Percentiles rank a stretch among this genome's conserved stretches.
phyloP scores from a whole-genome alignment of 179 eudicot species.

The Nepenthes alata region DNA sequence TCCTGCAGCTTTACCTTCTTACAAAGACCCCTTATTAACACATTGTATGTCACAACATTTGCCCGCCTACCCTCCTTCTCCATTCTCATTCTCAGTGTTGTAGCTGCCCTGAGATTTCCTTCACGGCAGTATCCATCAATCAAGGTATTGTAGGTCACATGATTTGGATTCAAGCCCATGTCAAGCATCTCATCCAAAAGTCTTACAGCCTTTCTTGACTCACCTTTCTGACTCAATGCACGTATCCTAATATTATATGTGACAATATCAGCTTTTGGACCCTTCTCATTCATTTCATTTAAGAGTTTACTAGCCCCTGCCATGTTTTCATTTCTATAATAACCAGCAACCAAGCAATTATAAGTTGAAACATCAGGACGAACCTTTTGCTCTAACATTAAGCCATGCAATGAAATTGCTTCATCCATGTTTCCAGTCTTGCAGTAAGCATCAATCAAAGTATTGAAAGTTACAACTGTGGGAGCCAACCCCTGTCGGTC shows the following conservation, averaged over 20 bases:
- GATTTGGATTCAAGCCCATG: conserved; percentile 25
- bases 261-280: conserved; percentile 25
- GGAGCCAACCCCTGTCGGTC: conserved; percentile 22
- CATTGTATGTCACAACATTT: conserved; percentile 36
- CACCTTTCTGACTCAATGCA: conserved; percentile 37
- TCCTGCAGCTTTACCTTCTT: conserved; percentile 26
- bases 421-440: conserved; percentile 43
- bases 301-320: conserved; percentile 28
- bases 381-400: conserved; percentile 28
- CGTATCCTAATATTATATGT: conserved; percentile 41
- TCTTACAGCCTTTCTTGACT: conserved; percentile 26
- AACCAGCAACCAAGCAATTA: conserved; percentile 52
- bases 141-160: conserved; percentile 31
- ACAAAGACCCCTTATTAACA: conserved; percentile 29
- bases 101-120: conserved; percentile 29
- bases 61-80: conserved; percentile 26
- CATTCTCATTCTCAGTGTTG: conserved; percentile 28
- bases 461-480: conserved; percentile 30
- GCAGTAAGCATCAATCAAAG: conserved; percentile 43
- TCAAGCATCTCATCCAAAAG: conserved; percentile 27
- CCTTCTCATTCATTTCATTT: conserved; percentile 31
- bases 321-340: conserved; percentile 27
- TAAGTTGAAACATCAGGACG: conserved; percentile 38
- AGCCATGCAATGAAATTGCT: conserved; percentile 25
- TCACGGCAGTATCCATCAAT: conserved; percentile 33